phyloP scores from a whole-genome alignment of 179 eudicot genomes.

The Gypsophila paniculata region DNA sequence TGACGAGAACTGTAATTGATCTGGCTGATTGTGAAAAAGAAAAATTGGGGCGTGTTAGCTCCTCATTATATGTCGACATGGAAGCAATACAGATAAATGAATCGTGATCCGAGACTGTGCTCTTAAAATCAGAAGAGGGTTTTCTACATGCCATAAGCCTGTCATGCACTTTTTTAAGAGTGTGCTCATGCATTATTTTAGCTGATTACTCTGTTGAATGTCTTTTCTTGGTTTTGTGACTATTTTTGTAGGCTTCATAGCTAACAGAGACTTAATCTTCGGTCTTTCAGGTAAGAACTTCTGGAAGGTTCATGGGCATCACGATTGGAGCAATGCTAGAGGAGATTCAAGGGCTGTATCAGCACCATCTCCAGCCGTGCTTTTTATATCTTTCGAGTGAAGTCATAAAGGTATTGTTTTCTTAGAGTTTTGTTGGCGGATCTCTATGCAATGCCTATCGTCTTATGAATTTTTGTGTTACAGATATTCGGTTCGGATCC shows the following conservation, averaged over 20 bases:
- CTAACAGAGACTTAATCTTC: slow-evolving; percentile 15
- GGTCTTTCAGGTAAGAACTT: slow-evolving; percentile 73
- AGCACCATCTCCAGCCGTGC: slow-evolving; percentile 91
- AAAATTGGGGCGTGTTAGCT: neutral
- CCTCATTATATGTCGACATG: no score
- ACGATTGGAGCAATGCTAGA: slow-evolving; percentile 95
- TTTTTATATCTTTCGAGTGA: slow-evolving; percentile 96
- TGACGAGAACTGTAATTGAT: slow-evolving; percentile 7
- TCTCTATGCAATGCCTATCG: slow-evolving; percentile 3
- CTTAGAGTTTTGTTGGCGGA: slow-evolving; percentile 16
- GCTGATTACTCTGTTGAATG: no score
- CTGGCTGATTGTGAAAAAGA: slow-evolving; percentile 9
- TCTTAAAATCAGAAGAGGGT: no score
- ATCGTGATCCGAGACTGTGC: no score
- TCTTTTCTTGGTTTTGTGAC: no score
- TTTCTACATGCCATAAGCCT: no score
- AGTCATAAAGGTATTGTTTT: slow-evolving; percentile 72
- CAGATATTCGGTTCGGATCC: slow-evolving; percentile 98
- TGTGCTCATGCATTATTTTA: no score
- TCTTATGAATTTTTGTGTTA: slow-evolving; percentile 24
- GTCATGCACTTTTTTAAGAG: no score
- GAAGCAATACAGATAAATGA: no score
- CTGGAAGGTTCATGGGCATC: slow-evolving; percentile 82
- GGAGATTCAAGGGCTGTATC: slow-evolving; percentile 86
- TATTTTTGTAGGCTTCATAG: slow-evolving; percentile 4